These are phyloP conservation scores for Fraxinus anomala DNA, from an alignment of 257 asterid species.

Conservation along the genomic window DNA sequence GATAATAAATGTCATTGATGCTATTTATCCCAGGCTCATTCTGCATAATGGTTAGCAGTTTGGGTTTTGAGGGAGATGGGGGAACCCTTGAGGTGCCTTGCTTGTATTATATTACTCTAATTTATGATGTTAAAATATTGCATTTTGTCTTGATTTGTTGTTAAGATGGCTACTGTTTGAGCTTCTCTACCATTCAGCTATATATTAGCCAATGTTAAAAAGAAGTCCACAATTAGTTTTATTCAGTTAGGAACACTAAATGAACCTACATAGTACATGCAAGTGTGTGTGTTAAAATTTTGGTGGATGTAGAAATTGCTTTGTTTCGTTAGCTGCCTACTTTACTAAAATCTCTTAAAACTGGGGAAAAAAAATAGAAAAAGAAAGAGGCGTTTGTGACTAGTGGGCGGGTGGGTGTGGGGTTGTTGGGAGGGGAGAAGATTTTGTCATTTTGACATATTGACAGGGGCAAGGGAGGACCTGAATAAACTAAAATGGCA, in stretches of 20 bases:
- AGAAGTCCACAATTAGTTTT: background rate
- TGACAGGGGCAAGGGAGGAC: too few relatives aligned
- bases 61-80: background rate
- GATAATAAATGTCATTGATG: background rate
- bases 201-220: background rate
- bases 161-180: background rate
- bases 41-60: background rate
- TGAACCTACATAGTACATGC: background rate
- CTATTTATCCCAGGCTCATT: background rate
- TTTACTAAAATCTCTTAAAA: background rate
- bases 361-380: background rate
- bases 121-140: background rate
- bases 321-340: background rate
- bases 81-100: background rate
- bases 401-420: background rate
- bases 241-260: background rate
- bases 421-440: background rate
- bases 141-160: constrained; percentile 1
- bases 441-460: background rate
- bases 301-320: constrained; percentile 4
- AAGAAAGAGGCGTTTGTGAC: background rate
- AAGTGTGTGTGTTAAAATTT: background rate
- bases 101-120: background rate
- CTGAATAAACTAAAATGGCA: too few relatives aligned
- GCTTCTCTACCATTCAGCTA: background rate